These are phyloP conservation scores for Xylariaceae sp. DNA, from an alignment of 2,329 filamentous ascomycete species.

Conservation along the genomic window DNA sequence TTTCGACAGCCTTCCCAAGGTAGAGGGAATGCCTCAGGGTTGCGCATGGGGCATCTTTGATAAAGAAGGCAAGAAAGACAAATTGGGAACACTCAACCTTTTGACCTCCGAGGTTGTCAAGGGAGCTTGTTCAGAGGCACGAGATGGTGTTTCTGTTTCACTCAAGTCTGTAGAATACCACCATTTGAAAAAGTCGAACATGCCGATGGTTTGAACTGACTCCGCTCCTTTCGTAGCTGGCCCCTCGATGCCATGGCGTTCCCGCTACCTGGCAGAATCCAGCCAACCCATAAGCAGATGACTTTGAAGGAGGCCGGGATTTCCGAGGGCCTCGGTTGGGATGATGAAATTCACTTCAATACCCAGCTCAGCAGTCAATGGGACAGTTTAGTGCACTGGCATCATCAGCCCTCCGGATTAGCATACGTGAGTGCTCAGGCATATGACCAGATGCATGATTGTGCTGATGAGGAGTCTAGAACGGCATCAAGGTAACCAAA, in stretches of 20 bases:
- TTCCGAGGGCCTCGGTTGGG: constrained; percentile 33
- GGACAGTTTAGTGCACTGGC: constrained; percentile 50
- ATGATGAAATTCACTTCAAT: constrained; percentile 52
- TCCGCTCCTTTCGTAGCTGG: constrained; percentile 35
- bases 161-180: constrained; percentile 40
- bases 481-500: constrained; percentile 40
- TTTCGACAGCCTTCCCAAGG: constrained; percentile 40
- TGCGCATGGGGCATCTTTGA: constrained; percentile 53
- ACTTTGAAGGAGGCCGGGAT: constrained; percentile 32
- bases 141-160: constrained; percentile 48
- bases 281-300: constrained; percentile 34
- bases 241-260: constrained; percentile 40
- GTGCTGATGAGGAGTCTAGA: too few species aligned
- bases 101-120: constrained; percentile 44
- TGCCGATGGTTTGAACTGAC: neutral
- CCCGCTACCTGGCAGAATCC: constrained; percentile 33
- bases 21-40: constrained; percentile 43
- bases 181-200: neutral
- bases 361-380: constrained; percentile 54
- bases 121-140: constrained; percentile 40
- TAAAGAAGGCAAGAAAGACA: constrained; percentile 45
- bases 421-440: too few species aligned
- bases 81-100: constrained; percentile 50
- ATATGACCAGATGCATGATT: too few species aligned
- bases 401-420: constrained; percentile 39